Conservation (phyloP, 202 grass and related monocot species). For the Elaeis oleifera region DNA sequence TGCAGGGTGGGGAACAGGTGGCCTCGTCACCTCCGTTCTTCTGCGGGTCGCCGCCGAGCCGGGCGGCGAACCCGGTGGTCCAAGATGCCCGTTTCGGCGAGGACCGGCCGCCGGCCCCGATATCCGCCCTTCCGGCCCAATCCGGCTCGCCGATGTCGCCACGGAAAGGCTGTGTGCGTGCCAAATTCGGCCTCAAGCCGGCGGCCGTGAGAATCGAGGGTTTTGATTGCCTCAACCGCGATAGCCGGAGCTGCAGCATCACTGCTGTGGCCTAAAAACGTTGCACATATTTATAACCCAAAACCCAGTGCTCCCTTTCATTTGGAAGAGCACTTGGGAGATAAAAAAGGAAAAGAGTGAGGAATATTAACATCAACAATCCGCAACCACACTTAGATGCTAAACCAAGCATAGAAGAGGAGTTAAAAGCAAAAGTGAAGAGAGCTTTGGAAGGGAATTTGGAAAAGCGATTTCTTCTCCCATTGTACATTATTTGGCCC, state of each 20-base stretch:
- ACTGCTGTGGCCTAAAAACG: slow-evolving; percentile 52
- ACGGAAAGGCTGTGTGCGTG: slow-evolving; percentile 41
- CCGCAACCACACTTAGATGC: too few species aligned
- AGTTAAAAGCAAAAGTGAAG: too few species aligned
- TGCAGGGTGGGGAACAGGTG: slow-evolving; percentile 56
- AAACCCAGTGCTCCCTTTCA: too few species aligned
- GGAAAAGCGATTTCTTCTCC: too few species aligned
- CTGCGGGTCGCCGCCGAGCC: slow-evolving; percentile 78
- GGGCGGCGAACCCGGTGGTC: slow-evolving; percentile 69
- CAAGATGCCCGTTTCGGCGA: slow-evolving; percentile 72
- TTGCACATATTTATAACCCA: too few species aligned
- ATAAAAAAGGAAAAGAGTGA: too few species aligned
- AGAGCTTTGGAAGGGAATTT: too few species aligned
- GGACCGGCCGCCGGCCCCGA: slow-evolving; percentile 27
- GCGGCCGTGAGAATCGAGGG: slow-evolving; percentile 80
- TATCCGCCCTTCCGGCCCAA: slow-evolving; percentile 10
- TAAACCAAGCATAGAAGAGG: too few species aligned
- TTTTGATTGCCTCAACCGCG: slow-evolving; percentile 91
- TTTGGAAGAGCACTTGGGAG: too few species aligned
- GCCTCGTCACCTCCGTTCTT: slow-evolving; percentile 69
- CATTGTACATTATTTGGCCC: too few species aligned
- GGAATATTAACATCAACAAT: too few species aligned
- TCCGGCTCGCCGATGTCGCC: slow-evolving; percentile 41
- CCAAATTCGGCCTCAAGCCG: slow-evolving; percentile 60
- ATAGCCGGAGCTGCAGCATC: slow-evolving; percentile 54